Percentiles rank a stretch among this genome's conserved stretches.
Evolutionary conservation across 305 asterid species (phyloP).

Genomic region (Fraxinus sp.): DNA sequence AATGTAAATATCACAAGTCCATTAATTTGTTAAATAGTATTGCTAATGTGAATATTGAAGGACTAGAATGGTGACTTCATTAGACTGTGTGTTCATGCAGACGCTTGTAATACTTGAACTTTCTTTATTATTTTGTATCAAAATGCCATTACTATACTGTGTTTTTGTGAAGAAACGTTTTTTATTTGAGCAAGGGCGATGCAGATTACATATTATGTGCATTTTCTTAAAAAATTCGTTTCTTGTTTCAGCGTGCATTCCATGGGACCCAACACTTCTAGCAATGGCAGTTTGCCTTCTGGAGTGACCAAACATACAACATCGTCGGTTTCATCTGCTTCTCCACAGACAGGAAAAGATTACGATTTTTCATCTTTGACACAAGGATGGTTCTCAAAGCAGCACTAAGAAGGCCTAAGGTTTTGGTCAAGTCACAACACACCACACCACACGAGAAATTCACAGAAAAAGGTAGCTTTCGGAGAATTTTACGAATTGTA

Average conservation of each 20-base stretch:
- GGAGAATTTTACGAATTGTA: constrained; percentile 26
- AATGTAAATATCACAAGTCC: not conserved
- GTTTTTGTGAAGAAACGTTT: not conserved
- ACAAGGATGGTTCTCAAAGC: constrained; percentile 47
- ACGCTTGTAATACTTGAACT: not conserved
- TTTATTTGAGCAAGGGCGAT: not conserved
- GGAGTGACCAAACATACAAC: constrained; percentile 42
- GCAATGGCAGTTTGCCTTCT: constrained; percentile 43
- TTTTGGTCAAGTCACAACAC: constrained; percentile 2
- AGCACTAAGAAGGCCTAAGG: constrained; percentile 22
- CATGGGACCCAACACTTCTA: constrained; percentile 46
- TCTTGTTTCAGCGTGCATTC: constrained; percentile 49
- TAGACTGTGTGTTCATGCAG: not conserved
- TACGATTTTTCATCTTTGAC: constrained; percentile 92
- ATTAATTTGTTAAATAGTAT: not conserved
- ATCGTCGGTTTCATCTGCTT: constrained; percentile 44
- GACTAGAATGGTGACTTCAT: not conserved
- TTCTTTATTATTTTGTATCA: not conserved
- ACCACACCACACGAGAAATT: constrained; percentile 14
- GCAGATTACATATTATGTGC: not conserved
- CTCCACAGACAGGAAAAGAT: constrained; percentile 62
- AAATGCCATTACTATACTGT: not conserved
- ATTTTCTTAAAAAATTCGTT: not conserved
- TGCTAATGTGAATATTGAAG: not conserved
- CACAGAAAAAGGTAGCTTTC: constrained; percentile 23